These are phyloP conservation scores for Aphanoascus verrucosus DNA, from an alignment of 2,329 filamentous ascomycete species.

Conservation along the genomic window DNA sequence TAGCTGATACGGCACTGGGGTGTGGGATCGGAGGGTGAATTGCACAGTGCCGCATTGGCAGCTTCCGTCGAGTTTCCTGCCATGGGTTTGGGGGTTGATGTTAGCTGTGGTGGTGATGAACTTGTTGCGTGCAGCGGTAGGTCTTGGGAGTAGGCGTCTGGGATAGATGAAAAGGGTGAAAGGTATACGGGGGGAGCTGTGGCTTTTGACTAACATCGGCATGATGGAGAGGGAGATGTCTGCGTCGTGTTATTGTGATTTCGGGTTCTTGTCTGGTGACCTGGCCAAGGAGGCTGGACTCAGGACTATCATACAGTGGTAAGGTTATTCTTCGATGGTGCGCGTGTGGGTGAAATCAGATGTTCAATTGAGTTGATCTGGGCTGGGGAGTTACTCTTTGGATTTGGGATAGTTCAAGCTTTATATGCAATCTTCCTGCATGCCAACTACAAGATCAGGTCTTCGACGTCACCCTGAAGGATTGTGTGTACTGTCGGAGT, in stretches of 20 bases:
- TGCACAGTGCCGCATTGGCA: slow-evolving; percentile 41
- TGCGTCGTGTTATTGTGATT: too few relatives aligned
- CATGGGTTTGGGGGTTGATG: background rate
- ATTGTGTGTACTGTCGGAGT: background rate
- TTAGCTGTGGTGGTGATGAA: background rate
- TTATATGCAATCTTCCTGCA: background rate
- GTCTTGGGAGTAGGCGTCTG: background rate
- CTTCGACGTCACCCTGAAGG: background rate
- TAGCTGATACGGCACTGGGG: slow-evolving; percentile 40
- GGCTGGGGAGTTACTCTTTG: background rate
- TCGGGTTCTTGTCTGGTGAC: background rate
- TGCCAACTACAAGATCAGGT: background rate
- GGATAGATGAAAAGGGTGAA: background rate
- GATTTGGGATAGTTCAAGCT: background rate
- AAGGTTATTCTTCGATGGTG: background rate
- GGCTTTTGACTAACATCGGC: slow-evolving; percentile 21
- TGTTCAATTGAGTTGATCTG: background rate
- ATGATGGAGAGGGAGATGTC: slow-evolving; percentile 11
- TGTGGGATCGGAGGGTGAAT: slow-evolving; percentile 38
- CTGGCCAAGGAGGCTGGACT: background rate
- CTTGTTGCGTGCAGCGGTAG: background rate
- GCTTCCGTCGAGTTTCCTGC: slow-evolving; percentile 39
- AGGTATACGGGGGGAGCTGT: background rate
- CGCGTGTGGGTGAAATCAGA: background rate
- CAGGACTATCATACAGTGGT: background rate